A percentile compares a stretch with the other conserved stretches of the same genome.
Evolutionary conservation across 2,329 filamentous ascomycete genomes (phyloP).

Genomic region (Aspergillus ibericus): DNA sequence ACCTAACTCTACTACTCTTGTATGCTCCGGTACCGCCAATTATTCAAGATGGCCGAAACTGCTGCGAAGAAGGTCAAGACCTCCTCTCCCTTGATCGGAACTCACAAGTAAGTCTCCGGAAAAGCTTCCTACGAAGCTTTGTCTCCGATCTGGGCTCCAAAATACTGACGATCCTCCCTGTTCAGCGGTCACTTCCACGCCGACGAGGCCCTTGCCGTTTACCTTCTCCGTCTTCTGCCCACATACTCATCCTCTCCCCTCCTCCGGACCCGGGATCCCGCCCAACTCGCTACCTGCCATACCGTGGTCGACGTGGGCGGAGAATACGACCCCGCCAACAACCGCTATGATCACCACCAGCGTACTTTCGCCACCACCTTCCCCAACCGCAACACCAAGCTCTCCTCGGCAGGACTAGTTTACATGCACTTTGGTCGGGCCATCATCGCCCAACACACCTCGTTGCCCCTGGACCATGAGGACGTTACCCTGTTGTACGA

Average conservation of each 20-base stretch:
- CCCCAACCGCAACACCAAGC: constrained; percentile 78
- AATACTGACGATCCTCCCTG: constrained; percentile 9
- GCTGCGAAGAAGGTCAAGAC: constrained; percentile 84
- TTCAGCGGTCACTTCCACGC: constrained; percentile 90
- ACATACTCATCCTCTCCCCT: constrained; percentile 72
- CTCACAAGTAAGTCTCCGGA: constrained; percentile 66
- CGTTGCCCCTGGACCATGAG: constrained; percentile 59
- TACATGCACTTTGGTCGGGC: constrained; percentile 92
- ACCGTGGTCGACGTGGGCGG: constrained; percentile 98
- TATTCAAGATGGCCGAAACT: constrained; percentile 66
- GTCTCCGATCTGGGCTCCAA: constrained; percentile 3
- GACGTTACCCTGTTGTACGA: constrained; percentile 75
- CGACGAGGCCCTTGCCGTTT: constrained; percentile 94
- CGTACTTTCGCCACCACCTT: constrained; percentile 85
- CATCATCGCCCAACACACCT: constrained; percentile 71
- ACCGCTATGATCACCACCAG: constrained; percentile 97
- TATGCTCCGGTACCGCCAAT: constrained; percentile 41
- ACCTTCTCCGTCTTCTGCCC: constrained; percentile 88
- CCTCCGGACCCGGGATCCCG: constrained; percentile 83
- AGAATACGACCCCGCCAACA: constrained; percentile 73
- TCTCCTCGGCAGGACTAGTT: constrained; percentile 89
- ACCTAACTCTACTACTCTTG: neutral
- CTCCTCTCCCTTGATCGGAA: constrained; percentile 72
- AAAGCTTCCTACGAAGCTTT: neutral
- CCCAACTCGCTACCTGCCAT: constrained; percentile 76